A percentile compares a stretch with the other conserved stretches of the same genome.
phyloP scores from a whole-genome alignment of 148 eudicot genomes.

The Simmondsia chinensis region DNA sequence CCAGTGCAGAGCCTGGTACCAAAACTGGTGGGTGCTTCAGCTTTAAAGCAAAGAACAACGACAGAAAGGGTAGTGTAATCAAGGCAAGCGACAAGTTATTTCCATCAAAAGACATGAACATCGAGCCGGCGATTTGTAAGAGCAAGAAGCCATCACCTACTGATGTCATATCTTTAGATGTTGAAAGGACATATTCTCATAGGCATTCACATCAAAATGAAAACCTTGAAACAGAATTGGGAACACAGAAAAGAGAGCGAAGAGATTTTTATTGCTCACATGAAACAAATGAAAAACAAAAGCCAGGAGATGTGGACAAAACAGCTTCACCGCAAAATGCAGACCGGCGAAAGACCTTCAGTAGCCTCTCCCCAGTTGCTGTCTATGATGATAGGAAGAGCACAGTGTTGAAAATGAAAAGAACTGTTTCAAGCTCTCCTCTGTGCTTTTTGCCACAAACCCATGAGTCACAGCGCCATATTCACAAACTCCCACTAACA shows the following conservation, averaged over 20 bases:
- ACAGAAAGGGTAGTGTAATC: conserved; percentile 22
- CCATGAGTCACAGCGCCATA: conserved; percentile 18
- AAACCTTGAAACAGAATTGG: conserved; percentile 16
- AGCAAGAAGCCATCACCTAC: conserved; percentile 17
- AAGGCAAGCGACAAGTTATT: conserved; percentile 16
- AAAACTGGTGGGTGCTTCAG: conserved; percentile 15
- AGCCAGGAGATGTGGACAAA: conserved; percentile 15
- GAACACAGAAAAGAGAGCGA: background rate
- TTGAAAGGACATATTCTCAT: conserved; percentile 8
- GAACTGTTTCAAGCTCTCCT: conserved; percentile 19
- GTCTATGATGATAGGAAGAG: conserved; percentile 23
- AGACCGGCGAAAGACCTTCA: conserved; percentile 17
- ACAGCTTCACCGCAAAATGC: conserved; percentile 15
- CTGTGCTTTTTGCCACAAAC: conserved; percentile 19
- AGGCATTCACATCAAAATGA: conserved; percentile 13
- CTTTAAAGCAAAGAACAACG: conserved; percentile 20
- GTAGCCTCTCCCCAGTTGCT: conserved; percentile 20
- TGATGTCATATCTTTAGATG: conserved; percentile 16
- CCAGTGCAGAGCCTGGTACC: conserved; percentile 18
- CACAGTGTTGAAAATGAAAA: conserved; percentile 29
- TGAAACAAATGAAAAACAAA: conserved; percentile 15
- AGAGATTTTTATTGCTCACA: conserved; percentile 13
- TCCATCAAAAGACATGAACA: conserved; percentile 12
- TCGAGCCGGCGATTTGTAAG: conserved; percentile 10
- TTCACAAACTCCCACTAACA: conserved; percentile 15